Conservation (phyloP, 1,284 basidiomycete species). For the Cryptococcus sp. region DNA sequence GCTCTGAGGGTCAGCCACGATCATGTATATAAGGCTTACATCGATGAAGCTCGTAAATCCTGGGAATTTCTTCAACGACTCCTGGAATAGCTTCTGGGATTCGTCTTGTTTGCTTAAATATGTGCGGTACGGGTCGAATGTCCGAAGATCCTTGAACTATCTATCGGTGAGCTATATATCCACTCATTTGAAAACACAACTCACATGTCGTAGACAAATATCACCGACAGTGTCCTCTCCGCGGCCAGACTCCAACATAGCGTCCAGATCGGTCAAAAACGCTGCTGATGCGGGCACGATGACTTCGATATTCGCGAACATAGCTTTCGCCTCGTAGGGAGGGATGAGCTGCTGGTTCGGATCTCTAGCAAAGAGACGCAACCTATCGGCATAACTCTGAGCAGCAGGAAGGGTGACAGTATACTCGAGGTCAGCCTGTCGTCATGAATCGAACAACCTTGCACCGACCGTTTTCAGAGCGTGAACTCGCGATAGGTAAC, state of each 20-base stretch:
- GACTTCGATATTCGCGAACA: slow-evolving; percentile 92
- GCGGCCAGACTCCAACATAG: slow-evolving; percentile 61
- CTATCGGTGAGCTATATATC: background rate
- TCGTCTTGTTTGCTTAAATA: slow-evolving; percentile 93
- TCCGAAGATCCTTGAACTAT: slow-evolving; percentile 70
- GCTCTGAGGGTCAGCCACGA: slow-evolving; percentile 57
- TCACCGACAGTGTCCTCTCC: slow-evolving; percentile 72
- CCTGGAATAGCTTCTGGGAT: slow-evolving; percentile 84
- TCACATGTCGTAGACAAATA: slow-evolving; percentile 73
- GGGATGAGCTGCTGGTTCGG: slow-evolving; percentile 85
- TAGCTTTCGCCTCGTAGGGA: slow-evolving; percentile 82
- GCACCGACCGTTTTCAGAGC: slow-evolving; percentile 46
- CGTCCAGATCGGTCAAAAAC: slow-evolving; percentile 81
- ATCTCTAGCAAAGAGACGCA: slow-evolving; percentile 78
- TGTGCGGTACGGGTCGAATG: slow-evolving; percentile 86
- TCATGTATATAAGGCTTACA: slow-evolving; percentile 57
- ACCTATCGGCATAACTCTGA: slow-evolving; percentile 81
- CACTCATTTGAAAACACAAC: slow-evolving; percentile 17
- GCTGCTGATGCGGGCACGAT: slow-evolving; percentile 83
- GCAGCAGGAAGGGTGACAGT: slow-evolving; percentile 1
- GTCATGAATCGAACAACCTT: background rate
- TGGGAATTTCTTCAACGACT: slow-evolving; percentile 72
- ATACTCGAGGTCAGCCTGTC: background rate
- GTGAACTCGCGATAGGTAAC: slow-evolving; percentile 46
- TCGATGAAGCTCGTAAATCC: slow-evolving; percentile 82